Base-by-base conservation (phyloP, 768 basidiomycete species). In the Rhizopogon salebrosus region DNA sequence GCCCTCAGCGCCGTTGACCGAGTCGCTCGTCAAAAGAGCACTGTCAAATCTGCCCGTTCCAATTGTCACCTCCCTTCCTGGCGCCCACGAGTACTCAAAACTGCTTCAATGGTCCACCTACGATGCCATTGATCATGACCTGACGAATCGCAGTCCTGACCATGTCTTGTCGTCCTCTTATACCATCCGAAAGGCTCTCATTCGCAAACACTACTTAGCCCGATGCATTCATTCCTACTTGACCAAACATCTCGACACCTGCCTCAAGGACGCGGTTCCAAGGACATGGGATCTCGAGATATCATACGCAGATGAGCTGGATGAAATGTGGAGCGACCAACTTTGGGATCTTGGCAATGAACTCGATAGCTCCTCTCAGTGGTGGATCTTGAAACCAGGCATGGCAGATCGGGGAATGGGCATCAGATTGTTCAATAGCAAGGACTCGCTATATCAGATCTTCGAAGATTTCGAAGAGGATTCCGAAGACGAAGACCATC, bases 391-490 rank as follows among this genome's bases (percentile, higher is more conserved):
- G 48, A 99, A 99, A 72, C 95, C 97, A 41, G 92, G 93, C 16
- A 95, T 99, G 90, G 87, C 94, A 1, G 95, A 98, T 72, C 80
- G 92, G 46, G 97, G 94, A 11, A 92, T 92, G 78, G 97, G 95
- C 2, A 94, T 99, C 57, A 73, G 94, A 41, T 71, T 99, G 42
- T 98, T 99, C 70, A 82, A 87, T 49, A 85, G 79, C 51, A 87
- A 87, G 67, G 80, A 81, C 11, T 73, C 80, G 29, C 74, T 99
- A 53, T 79, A 80, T 53, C 61, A 66, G 4, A 94, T 98, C 23
- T 91, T 98, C 55, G 77, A 85, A 57, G 80, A 80, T 20, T 98
- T 98, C 58, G 95, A 95, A 56, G 69, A 75, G 14, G 66, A 75
- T 18, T 74, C 75, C 2, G 76, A 78, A 2, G 78, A 81, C 2